These are phyloP conservation scores for Colletotrichum shisoi DNA, from an alignment of 2,329 filamentous ascomycete species.

Conservation along the genomic window DNA sequence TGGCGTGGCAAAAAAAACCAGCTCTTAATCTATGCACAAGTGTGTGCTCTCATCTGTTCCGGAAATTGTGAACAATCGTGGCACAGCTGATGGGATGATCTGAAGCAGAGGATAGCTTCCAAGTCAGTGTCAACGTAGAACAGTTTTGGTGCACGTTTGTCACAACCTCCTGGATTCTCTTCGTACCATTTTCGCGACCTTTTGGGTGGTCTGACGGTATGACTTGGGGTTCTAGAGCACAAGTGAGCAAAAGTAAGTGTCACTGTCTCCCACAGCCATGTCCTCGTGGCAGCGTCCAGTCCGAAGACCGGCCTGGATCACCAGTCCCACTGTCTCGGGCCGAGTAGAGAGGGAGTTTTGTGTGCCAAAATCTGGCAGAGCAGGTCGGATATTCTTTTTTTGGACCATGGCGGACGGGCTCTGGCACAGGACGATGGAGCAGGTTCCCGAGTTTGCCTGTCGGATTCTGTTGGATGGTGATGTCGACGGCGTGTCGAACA, in stretches of 20 bases:
- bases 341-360: constrained; percentile 1
- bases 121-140: constrained; percentile 9
- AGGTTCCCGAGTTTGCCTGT: background rate
- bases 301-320: background rate
- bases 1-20: background rate
- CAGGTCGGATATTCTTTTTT: background rate
- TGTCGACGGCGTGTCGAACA: background rate
- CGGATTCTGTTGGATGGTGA: background rate
- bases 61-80: constrained; percentile 1
- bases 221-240: background rate
- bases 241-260: background rate
- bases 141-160: constrained; percentile 5
- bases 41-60: background rate
- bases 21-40: background rate
- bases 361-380: background rate
- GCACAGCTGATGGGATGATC: background rate
- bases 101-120: constrained; percentile 10
- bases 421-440: constrained; percentile 2
- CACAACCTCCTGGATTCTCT: constrained; percentile 11
- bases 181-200: background rate
- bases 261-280: background rate
- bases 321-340: constrained; percentile 24
- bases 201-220: constrained; percentile 19
- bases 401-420: background rate
- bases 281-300: constrained; percentile 9